Base-by-base conservation (phyloP, 495 filamentous ascomycete species). In the Penicillium waksmanii region DNA sequence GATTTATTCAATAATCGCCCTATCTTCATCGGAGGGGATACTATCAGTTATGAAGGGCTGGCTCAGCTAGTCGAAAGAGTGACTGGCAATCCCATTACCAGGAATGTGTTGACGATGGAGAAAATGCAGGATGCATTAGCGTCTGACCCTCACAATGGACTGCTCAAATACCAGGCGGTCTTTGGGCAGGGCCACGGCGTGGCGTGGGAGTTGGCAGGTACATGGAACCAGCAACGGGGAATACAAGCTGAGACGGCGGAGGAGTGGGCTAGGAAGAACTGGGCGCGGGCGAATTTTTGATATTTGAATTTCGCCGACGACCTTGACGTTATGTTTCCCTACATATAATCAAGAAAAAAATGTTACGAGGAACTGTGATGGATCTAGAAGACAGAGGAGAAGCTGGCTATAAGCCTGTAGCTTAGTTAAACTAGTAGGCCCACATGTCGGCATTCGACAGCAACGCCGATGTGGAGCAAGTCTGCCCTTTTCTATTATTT, bases 131-230 rank as follows among this genome's bases (percentile, higher is more conserved):
- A 55, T 34, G 74, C 77, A 65, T 58, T 87, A 56, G 57, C 57
- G 34, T 57, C 68, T 50, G 73, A 83, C 13, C 82, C 83, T 2
- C 76, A 69, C 13, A 77, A 85, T 67, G 52, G 58, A 36, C 66
- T 86, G 65, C 64, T 76, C 43, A 88, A 84, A 73, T 89, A 90
- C 66, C 67, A 83, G 60, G 71, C 79, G 46, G 78, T 85, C 6
- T 90, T 87, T 78, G 85, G 79, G 0, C 71, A 77, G 44, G 83
- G 84, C 3, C 68, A 66, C 11, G 87, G 87, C 2, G 82, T 87
- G 0, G 71, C 77, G 18, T 90, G 87, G 87, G 78, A 82, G 52
- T 63, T 74, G 69, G 68, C 75, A 9, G 62, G 55, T 57, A 83
- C 80, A 53, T 69, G 78, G 65, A 86, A 85, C 69, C 50, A 53